Percentiles rank a stretch among this genome's conserved stretches.
These are phyloP conservation scores for Oxalis stricta DNA, from an alignment of 441 rosid species.

Conservation along the genomic window DNA sequence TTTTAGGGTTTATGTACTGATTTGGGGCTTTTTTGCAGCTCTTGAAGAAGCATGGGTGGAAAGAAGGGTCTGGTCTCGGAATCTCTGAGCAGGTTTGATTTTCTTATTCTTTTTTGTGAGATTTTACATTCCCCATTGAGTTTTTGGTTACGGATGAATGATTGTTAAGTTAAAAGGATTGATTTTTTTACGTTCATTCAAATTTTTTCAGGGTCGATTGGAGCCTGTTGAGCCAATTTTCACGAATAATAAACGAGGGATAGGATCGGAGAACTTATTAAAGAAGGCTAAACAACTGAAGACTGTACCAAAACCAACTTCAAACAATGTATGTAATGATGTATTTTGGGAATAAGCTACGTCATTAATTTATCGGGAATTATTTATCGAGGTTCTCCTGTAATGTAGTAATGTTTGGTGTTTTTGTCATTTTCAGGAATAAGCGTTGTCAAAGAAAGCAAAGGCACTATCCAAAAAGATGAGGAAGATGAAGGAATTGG, in stretches of 20 bases:
- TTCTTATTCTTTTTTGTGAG: neutral
- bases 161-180: too few species aligned
- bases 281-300: too few species aligned
- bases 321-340: too few species aligned
- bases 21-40: slow-evolving; percentile 30
- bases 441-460: slow-evolving; percentile 21
- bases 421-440: slow-evolving; percentile 34
- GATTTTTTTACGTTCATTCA: too few species aligned
- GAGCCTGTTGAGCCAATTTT: slow-evolving; percentile 47
- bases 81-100: slow-evolving; percentile 29
- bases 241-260: slow-evolving; percentile 65
- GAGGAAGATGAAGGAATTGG: slow-evolving; percentile 56
- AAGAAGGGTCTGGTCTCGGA: slow-evolving; percentile 87
- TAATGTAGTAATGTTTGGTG: too few species aligned
- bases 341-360: too few species aligned
- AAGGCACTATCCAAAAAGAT: slow-evolving; percentile 51
- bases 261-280: slow-evolving; percentile 61
- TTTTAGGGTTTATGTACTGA: neutral
- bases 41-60: slow-evolving; percentile 87
- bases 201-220: slow-evolving; percentile 82
- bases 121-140: too few species aligned
- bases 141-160: too few species aligned
- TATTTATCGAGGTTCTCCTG: too few species aligned
- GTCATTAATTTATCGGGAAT: too few species aligned
- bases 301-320: slow-evolving; percentile 19